Base-by-base conservation (phyloP, 495 filamentous ascomycete genomes). In the Aspergillus nanangensis region DNA sequence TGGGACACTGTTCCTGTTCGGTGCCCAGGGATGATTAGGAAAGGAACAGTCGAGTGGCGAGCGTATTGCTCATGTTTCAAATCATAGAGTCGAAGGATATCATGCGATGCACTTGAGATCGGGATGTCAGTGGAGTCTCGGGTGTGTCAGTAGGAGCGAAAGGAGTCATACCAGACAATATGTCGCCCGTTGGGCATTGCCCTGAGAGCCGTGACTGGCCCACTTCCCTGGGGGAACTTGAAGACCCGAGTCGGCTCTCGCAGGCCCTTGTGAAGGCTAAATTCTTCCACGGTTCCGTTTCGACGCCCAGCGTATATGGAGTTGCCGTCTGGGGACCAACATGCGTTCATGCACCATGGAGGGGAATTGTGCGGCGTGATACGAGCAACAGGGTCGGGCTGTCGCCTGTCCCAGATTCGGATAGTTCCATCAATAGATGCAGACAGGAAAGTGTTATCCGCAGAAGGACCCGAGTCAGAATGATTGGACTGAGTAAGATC, bases 321-420 rank as follows among this genome's bases (percentile, higher is more conserved):
- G 64, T 98, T 96, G 20, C 93, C 93, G 65, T 95, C 87, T 2
- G 90, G 90, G 48, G 84, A 90, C 93, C 94, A 98, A 66, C 88
- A 94, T n/a, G 89, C 90, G 50, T 85, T 88, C 85, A 95, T 97
- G 64, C 91, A 96, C 94, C 94, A 98, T 8, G 90, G 93, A 3
- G 94, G 90, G 5, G 84, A 82, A 41, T 86, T 84, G 8, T 76
- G 71, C 41, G 86, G 84, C 13, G 70, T 72, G 39, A 96, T 89
- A 27, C 81, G 78, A 22, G 94, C 89, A 10, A 96, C 71, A 3
- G 94, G 84, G 43, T 82, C 77, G 10, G 76, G 79, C 51, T 84
- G 76, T 14, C 93, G 80, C 32, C 90, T 79, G 60, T 98, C 93
- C 92, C 93, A 98, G 46, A 98, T 72, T 19, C 87, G 82, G 44